phyloP scores from a whole-genome alignment of 352 stramenopile genomes.

The Pythium guiyangense region DNA sequence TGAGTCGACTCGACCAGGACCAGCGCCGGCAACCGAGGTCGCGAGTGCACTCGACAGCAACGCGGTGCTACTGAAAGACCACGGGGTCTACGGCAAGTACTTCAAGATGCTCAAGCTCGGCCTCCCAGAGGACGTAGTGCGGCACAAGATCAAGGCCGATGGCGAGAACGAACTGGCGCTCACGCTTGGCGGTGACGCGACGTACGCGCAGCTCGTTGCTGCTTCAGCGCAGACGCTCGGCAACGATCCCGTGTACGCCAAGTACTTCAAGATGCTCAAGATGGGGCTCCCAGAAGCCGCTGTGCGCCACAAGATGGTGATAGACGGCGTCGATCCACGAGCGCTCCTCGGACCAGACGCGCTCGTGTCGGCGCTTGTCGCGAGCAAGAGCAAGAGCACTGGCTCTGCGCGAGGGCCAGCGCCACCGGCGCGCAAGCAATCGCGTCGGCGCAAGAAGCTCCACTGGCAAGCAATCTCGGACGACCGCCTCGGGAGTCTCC shows the following conservation, averaged over 20 bases:
- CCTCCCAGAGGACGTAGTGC: conserved; percentile 72
- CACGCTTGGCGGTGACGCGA: conserved; percentile 42
- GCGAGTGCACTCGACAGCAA: neutral
- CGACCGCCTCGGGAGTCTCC: conserved; percentile 68
- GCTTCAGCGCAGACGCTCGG: conserved; percentile 24
- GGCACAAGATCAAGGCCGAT: conserved; percentile 78
- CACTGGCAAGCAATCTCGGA: conserved; percentile 87
- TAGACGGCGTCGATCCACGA: conserved; percentile 37
- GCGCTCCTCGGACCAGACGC: conserved; percentile 63
- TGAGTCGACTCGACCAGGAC: conserved; percentile 4
- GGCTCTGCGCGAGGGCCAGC: too few relatives aligned
- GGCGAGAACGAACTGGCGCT: conserved; percentile 47
- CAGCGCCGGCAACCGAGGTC: too few relatives aligned
- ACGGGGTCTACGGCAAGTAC: conserved; percentile 72
- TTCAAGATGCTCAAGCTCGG: conserved; percentile 94
- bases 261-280: conserved; percentile 94
- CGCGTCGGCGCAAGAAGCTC: conserved; percentile 74
- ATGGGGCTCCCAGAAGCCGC: conserved; percentile 82
- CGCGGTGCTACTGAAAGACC: conserved; percentile 35
- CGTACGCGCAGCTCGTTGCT: conserved; percentile 35
- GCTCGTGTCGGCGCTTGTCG: conserved; percentile 32
- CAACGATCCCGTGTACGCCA: conserved; percentile 64
- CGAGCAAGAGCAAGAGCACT: too few relatives aligned
- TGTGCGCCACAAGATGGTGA: conserved; percentile 80
- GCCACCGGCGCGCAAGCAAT: conserved; percentile 13